These are phyloP conservation scores for Pulveroboletus sp. DNA, from an alignment of 1,284 basidiomycete genomes.

Conservation along the genomic window DNA sequence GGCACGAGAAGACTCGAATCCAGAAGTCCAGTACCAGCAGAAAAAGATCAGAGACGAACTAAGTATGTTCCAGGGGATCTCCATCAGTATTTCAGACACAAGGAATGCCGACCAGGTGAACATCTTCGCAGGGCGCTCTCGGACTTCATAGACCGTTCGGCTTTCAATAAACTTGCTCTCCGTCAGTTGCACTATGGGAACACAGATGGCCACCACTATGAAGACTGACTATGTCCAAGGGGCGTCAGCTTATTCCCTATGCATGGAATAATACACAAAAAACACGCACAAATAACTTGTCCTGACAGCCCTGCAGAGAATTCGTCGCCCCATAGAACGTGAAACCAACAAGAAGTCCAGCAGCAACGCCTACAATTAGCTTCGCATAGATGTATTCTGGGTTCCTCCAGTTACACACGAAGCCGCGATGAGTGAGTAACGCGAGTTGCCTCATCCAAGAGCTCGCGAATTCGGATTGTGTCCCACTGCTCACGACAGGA, in stretches of 20 bases:
- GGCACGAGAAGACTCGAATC: slow-evolving; percentile 45
- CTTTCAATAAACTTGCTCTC: slow-evolving; percentile 17
- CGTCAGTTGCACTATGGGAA: slow-evolving; percentile 23
- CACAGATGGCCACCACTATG: slow-evolving; percentile 4
- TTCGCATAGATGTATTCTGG: slow-evolving; percentile 79
- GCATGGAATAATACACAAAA: not conserved
- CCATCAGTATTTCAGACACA: slow-evolving; percentile 59
- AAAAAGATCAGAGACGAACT: slow-evolving; percentile 57
- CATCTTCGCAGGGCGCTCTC: slow-evolving; percentile 74
- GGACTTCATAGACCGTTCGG: slow-evolving; percentile 65
- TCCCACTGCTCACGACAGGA: slow-evolving; percentile 14
- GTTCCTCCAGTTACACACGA: slow-evolving; percentile 47
- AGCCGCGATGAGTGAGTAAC: slow-evolving; percentile 40
- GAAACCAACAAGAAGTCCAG: slow-evolving; percentile 62
- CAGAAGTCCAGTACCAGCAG: slow-evolving; percentile 71
- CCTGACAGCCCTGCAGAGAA: slow-evolving; percentile 72
- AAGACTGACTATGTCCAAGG: slow-evolving; percentile 15
- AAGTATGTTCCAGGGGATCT: slow-evolving; percentile 65
- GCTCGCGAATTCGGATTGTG: slow-evolving; percentile 51
- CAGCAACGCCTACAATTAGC: slow-evolving; percentile 51
- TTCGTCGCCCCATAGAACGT: slow-evolving; percentile 67
- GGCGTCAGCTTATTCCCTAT: not conserved
- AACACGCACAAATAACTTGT: slow-evolving; percentile 66
- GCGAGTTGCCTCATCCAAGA: slow-evolving; percentile 52
- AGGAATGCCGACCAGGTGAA: slow-evolving; percentile 80